Base-by-base conservation (phyloP, 2,329 filamentous ascomycete genomes). In the Penicillium verrucosum region DNA sequence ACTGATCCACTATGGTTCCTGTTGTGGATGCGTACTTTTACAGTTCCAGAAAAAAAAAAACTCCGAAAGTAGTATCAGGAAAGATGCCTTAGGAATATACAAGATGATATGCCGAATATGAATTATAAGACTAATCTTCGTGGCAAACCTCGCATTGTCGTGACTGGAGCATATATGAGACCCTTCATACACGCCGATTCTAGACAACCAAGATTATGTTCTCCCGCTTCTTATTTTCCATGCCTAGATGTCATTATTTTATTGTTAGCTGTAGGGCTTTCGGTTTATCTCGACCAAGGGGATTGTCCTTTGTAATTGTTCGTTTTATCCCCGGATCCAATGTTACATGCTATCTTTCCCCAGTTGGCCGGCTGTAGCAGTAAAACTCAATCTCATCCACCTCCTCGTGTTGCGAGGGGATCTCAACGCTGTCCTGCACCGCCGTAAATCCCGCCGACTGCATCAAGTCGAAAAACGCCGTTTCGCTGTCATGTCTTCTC, bases 381-480 rank as follows among this genome's bases (percentile, higher is more conserved):
- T 73, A 71, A 37, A 78, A 63, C 52, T 78, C 72, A 51, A 76
- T 73, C 27, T 69, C 62, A 50, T 75, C 73, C 14, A 58, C 56
- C n/a, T 71, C 65, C 11, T 64, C 66, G 56, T 77, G 69, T 42
- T 73, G 67, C 27, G 68, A 68, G 21, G 77, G 75, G 10, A 80
- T 65, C 10, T 69, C 57, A 37, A 76, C 67, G n/a, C 51, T 64
- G 21, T 67, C 60, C 44, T 72, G 71, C 44, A 70, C 48, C 43
- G 66, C 62, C 5, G 57, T 51, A 60, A 81, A 73, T 7, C 66
- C 67, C 29, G 71, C 70, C 40, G 72, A 64, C 37, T 67, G 59
- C 77, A 86, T 85, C 42, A 88, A 72, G 5, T 84, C 79, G 68
- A 89, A 89, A 71, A 90, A 89, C 3, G 84, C 73, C 7, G 79